These are phyloP conservation scores for Davidsoniella virescens DNA, from an alignment of 2,329 filamentous ascomycete genomes.

Conservation along the genomic window DNA sequence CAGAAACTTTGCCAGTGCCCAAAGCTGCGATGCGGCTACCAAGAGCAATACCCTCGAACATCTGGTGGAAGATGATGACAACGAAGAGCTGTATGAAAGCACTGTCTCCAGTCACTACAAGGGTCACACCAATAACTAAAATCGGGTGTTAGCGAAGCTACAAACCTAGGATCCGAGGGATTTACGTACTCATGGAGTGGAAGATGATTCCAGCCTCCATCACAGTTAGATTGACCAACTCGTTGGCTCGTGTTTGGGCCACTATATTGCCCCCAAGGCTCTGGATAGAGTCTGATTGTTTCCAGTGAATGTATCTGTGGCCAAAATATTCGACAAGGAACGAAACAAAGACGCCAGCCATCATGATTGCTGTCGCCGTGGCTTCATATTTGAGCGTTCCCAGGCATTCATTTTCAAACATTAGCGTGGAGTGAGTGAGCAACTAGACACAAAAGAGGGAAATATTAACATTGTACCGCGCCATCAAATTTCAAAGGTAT, in stretches of 20 bases:
- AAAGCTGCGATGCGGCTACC: slow-evolving; percentile 48
- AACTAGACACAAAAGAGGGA: slow-evolving; percentile 29
- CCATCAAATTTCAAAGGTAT: background rate
- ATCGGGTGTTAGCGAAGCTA: background rate
- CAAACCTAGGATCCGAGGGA: background rate
- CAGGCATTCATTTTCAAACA: slow-evolving; percentile 57
- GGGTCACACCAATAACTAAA: slow-evolving; percentile 44
- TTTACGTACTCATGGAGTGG: slow-evolving; percentile 46
- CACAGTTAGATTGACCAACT: slow-evolving; percentile 47
- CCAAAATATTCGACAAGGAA: slow-evolving; percentile 56
- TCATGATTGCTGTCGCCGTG: slow-evolving; percentile 52
- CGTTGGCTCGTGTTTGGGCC: slow-evolving; percentile 20
- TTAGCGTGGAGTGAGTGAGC: slow-evolving; percentile 54
- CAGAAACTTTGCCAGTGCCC: slow-evolving; percentile 18
- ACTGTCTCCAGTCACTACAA: slow-evolving; percentile 41
- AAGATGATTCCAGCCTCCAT: slow-evolving; percentile 62
- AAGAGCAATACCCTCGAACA: slow-evolving; percentile 62
- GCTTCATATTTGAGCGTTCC: slow-evolving; percentile 50
- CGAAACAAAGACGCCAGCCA: slow-evolving; percentile 58
- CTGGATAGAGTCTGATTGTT: slow-evolving; percentile 19
- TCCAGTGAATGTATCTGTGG: slow-evolving; percentile 34
- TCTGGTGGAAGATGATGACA: slow-evolving; percentile 63
- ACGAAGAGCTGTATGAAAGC: slow-evolving; percentile 42
- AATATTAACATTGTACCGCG: slow-evolving; percentile 3
- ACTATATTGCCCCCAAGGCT: slow-evolving; percentile 16